Evolutionary conservation across 805 yeast species (phyloP).

Genomic region (Tanozyma kutaoensis): DNA sequence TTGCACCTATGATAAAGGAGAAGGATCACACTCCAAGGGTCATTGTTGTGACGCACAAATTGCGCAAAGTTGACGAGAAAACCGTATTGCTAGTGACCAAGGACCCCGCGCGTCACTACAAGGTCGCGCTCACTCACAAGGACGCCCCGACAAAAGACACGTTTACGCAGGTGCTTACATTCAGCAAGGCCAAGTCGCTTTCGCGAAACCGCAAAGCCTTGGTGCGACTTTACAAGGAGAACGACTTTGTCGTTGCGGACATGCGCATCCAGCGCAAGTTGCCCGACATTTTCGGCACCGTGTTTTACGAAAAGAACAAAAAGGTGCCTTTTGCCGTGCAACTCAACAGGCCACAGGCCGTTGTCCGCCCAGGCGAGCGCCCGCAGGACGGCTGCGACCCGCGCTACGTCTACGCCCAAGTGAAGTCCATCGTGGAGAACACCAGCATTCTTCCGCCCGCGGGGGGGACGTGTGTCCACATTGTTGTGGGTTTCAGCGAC

Average conservation of each 20-base stretch:
- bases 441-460: constrained; percentile 47
- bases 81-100: constrained; percentile 54
- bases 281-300: constrained; percentile 43
- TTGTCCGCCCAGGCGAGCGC: neutral
- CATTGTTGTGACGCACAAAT: constrained; percentile 43
- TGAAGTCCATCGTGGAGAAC: constrained; percentile 49
- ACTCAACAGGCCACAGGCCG: constrained; percentile 30
- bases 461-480: constrained; percentile 45
- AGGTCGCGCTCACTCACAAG: constrained; percentile 31
- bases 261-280: constrained; percentile 50
- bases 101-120: constrained; percentile 53
- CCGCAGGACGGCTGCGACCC: constrained; percentile 21
- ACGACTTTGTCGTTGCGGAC: constrained; percentile 59
- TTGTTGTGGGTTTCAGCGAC: constrained; percentile 45
- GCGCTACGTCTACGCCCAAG: constrained; percentile 47
- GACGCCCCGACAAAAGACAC: constrained; percentile 47
- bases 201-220: constrained; percentile 30
- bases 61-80: constrained; percentile 31
- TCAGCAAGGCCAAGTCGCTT: constrained; percentile 40
- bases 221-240: constrained; percentile 40
- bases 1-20: constrained; percentile 25
- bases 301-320: constrained; percentile 50
- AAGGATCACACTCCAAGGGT: constrained; percentile 45
- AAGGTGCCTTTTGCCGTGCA: constrained; percentile 59
- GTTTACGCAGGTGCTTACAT: constrained; percentile 48